Evolutionary conservation across 306 rosid species (phyloP).

Genomic region (Quercus bicolor): DNA sequence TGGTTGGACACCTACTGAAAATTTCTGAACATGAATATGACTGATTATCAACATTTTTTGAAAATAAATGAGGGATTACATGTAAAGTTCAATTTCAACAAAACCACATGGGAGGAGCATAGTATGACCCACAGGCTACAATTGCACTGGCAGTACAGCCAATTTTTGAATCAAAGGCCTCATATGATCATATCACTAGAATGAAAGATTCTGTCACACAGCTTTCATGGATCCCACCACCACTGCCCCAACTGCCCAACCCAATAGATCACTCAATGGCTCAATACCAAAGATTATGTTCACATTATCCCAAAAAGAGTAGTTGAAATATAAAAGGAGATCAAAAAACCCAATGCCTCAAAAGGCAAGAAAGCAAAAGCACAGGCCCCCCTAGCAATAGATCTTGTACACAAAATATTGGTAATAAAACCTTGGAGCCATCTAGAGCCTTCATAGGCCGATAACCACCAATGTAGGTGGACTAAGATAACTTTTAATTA

Average conservation of each 20-base stretch:
- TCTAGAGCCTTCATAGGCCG: slow-evolving; percentile 19
- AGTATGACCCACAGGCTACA: slow-evolving; percentile 25
- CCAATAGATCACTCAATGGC: slow-evolving; percentile 17
- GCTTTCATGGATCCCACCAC: slow-evolving; percentile 73
- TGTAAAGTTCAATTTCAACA: slow-evolving; percentile 25
- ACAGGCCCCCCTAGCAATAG: slow-evolving; percentile 27
- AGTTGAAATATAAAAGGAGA: slow-evolving; percentile 5
- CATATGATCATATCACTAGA: slow-evolving; percentile 23
- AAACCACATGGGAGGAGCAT: slow-evolving; percentile 28
- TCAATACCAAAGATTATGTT: slow-evolving; percentile 11
- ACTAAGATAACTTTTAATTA: neutral
- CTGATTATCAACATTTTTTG: neutral
- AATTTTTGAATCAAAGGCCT: slow-evolving; percentile 43
- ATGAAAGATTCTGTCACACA: slow-evolving; percentile 31
- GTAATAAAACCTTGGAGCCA: slow-evolving; percentile 25
- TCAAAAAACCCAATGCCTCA: slow-evolving; percentile 27
- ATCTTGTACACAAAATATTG: slow-evolving; percentile 16
- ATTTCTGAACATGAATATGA: neutral
- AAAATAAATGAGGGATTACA: neutral
- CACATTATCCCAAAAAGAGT: slow-evolving; percentile 33
- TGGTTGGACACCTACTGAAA: neutral
- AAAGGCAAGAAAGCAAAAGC: slow-evolving; percentile 35
- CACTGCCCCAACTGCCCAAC: slow-evolving; percentile 38
- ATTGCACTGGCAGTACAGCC: slow-evolving; percentile 20
- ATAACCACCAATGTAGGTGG: neutral